Evolutionary conservation across 441 rosid species (phyloP), one percentile per base, ranked within the genome.

Genomic region (Metrosideros polymorpha): DNA sequence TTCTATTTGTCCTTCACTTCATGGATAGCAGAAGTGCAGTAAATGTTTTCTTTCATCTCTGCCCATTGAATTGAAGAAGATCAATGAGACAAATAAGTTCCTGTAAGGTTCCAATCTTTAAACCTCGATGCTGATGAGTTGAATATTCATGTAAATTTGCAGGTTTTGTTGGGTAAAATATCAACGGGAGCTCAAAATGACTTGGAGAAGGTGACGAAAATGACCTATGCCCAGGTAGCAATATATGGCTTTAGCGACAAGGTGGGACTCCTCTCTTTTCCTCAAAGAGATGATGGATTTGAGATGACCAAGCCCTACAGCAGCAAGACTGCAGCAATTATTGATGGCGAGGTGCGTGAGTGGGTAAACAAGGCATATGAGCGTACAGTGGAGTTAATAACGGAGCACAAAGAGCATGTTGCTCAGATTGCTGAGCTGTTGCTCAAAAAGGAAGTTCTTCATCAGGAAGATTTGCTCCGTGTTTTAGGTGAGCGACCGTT

Each of bases 161-260:
- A 94, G 97, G 95, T 95, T 85, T 87, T 95, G 91, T 66, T 94
- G 86, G 97, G 97, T 18, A 94, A 84, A 86, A 94, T 95, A 86
- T 95, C 97, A 6, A 95, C 96, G 0, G 97, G 96, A 82, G 97
- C 97, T 0, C 97, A 95, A 85, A 94, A 95, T 83, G 97, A 95
- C 88, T 87, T 95, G 82, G 97, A 94, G 91, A 95, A 95, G 86
- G 96, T 95, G 82, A 95, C 96, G 1, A 95, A 94, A 86, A 94
- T 95, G 97, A 95, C 95, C 0, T 95, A 95, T 79, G 96, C 95
- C 12, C 97, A 95, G 89, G 97, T 95, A 39, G 96, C 96, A 13
- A 93, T 94, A 29, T 95, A 95, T 43, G 96, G 97, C 49, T 95
- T 95, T 85, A 95, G 97, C 17, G 95, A 94, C 52, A 95, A 95